These are phyloP conservation scores for Talaromyces verruculosus DNA, from an alignment of 2,329 filamentous ascomycete genomes.

Conservation along the genomic window DNA sequence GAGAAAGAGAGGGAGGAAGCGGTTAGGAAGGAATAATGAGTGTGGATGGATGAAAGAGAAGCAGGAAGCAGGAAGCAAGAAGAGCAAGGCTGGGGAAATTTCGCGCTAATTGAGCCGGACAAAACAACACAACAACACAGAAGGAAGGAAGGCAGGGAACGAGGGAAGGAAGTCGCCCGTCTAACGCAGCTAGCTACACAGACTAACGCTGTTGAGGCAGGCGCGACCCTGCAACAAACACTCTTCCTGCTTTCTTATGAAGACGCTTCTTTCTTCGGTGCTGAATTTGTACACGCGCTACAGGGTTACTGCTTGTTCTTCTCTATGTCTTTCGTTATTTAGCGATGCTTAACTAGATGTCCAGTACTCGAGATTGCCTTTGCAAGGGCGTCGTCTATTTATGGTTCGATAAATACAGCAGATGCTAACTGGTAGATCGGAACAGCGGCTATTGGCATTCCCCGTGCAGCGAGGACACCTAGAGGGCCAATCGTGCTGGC, in stretches of 20 bases:
- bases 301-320: no score
- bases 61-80: not conserved
- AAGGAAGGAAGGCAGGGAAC: not conserved
- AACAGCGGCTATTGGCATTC: slow-evolving; percentile 18
- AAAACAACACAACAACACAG: slow-evolving; percentile 8
- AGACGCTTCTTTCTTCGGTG: not conserved
- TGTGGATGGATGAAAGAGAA: not conserved
- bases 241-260: no score
- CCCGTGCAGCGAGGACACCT: slow-evolving; percentile 14
- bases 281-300: no score
- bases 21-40: not conserved
- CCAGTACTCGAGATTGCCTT: not conserved
- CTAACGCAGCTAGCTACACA: not conserved
- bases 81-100: slow-evolving; percentile 21
- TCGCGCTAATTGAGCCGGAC: slow-evolving; percentile 15
- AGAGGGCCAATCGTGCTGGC: slow-evolving; percentile 2
- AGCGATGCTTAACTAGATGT: not conserved
- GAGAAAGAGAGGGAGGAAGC: not conserved
- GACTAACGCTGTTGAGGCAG: not conserved
- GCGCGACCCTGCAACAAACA: not conserved
- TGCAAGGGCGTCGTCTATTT: slow-evolving; percentile 8
- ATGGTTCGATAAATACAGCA: slow-evolving; percentile 5
- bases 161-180: not conserved
- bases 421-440: not conserved
- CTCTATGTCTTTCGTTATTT: no score